Conservation (phyloP, 805 yeast genomes). For the Nakazawaea sp. region DNA sequence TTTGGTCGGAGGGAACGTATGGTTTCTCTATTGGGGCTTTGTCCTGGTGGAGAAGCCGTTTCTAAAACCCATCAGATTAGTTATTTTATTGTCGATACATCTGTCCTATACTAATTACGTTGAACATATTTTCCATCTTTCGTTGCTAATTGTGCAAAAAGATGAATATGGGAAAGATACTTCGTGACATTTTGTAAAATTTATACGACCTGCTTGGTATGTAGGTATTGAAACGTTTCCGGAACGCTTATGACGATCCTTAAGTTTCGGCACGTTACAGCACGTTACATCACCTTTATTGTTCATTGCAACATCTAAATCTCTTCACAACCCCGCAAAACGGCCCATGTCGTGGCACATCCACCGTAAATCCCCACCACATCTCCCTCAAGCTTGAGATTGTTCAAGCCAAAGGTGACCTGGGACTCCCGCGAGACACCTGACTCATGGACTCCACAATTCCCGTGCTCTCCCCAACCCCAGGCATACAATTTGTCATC, state of each 20-base stretch:
- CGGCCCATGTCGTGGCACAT: constrained; percentile 65
- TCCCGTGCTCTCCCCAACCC: constrained; percentile 99
- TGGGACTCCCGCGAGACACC: constrained; percentile 14
- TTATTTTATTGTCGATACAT: constrained; percentile 40
- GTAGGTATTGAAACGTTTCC: too few species aligned
- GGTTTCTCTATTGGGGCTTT: too few species aligned
- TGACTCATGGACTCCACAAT: constrained; percentile 52
- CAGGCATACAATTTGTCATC: constrained; percentile 50
- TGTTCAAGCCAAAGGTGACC: constrained; percentile 31
- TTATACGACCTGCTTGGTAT: too few species aligned
- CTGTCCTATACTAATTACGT: constrained; percentile 59
- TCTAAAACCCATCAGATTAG: too few species aligned
- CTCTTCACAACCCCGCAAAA: too few species aligned
- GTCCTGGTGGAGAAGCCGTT: too few species aligned
- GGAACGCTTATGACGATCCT: too few species aligned
- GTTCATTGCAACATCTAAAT: too few species aligned
- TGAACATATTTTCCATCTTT: constrained; percentile 82
- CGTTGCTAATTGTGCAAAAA: constrained; percentile 28
- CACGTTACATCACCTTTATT: too few species aligned
- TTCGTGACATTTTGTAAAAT: constrained; percentile 49
- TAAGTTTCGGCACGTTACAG: too few species aligned
- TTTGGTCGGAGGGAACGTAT: too few species aligned
- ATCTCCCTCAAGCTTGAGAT: constrained; percentile 21
- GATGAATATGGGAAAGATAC: constrained; percentile 79
- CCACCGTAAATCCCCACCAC: constrained; percentile 42